Conservation (phyloP, 176 grass and related monocot species). For the Secale cereale region DNA sequence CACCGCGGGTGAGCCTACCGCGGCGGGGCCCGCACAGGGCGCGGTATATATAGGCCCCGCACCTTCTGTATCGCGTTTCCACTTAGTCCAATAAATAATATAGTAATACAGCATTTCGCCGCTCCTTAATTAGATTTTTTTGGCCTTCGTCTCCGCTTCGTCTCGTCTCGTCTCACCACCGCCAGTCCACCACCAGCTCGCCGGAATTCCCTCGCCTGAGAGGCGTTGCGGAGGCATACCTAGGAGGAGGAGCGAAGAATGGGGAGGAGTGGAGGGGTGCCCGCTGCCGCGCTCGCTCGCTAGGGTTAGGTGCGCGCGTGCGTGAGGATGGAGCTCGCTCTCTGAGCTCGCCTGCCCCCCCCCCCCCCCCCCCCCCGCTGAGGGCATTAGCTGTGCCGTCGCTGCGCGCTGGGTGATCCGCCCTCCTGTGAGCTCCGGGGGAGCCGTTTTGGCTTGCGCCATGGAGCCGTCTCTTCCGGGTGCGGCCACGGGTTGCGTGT, state of each 20-base stretch:
- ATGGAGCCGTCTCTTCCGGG: background rate
- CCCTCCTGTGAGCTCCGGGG: background rate
- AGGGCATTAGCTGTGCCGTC: conserved; percentile 24
- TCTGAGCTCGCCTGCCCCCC: background rate
- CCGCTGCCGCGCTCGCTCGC: background rate
- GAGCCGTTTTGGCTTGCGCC: background rate
- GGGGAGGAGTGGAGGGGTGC: conserved; percentile 5
- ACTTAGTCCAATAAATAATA: background rate
- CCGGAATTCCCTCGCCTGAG: conserved; percentile 17
- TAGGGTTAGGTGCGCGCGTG: conserved; percentile 21
- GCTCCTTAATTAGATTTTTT: background rate
- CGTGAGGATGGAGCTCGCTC: background rate
- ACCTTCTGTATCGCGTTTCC: conserved; percentile 19
- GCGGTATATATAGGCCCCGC: conserved; percentile 5
- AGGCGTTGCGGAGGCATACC: background rate
- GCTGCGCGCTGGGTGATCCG: conserved; percentile 4
- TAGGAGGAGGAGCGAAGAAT: background rate
- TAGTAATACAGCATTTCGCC: background rate
- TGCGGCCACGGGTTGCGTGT: background rate
- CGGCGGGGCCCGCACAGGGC: background rate
- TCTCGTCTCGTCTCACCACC: background rate
- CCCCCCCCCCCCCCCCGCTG: background rate
- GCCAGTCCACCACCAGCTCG: conserved; percentile 9
- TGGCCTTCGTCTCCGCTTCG: conserved; percentile 6
- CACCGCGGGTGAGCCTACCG: conserved; percentile 5